Percentiles rank a stretch among this genome's conserved stretches.
These are phyloP conservation scores for Lepidium didymum DNA, from an alignment of 345 rosid species.

Conservation along the genomic window DNA sequence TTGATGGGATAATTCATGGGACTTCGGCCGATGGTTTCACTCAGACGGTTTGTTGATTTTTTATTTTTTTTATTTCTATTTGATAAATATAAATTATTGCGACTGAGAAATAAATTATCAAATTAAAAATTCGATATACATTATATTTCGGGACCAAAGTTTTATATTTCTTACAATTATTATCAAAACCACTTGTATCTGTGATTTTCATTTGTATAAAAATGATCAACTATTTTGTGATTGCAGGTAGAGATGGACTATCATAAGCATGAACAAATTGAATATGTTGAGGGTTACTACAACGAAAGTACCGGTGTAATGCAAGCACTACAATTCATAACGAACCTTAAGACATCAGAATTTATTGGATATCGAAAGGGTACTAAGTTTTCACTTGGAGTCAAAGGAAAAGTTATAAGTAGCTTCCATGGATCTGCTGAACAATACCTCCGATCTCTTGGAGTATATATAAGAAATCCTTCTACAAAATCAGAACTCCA, in stretches of 20 bases:
- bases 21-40: background rate
- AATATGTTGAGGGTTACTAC: slow-evolving; percentile 2
- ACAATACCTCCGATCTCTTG: background rate
- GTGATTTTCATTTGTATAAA: no score
- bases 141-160: no score
- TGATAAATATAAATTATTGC: no score
- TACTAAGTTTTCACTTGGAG: slow-evolving; percentile 7
- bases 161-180: no score
- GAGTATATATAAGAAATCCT: background rate
- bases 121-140: no score
- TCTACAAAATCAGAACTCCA: slow-evolving; percentile 8
- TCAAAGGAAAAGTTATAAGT: background rate
- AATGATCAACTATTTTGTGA: no score
- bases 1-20: no score
- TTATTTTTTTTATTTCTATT: no score
- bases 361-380: slow-evolving; percentile 16
- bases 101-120: no score
- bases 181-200: no score
- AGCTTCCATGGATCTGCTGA: slow-evolving; percentile 13
- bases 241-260: slow-evolving; percentile 9
- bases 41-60: background rate
- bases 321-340: slow-evolving; percentile 12
- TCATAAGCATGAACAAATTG: background rate
- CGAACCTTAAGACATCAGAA: background rate
- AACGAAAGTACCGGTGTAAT: background rate